Base-by-base conservation (phyloP, 345 rosid genomes). In the Rhizophora mangle region DNA sequence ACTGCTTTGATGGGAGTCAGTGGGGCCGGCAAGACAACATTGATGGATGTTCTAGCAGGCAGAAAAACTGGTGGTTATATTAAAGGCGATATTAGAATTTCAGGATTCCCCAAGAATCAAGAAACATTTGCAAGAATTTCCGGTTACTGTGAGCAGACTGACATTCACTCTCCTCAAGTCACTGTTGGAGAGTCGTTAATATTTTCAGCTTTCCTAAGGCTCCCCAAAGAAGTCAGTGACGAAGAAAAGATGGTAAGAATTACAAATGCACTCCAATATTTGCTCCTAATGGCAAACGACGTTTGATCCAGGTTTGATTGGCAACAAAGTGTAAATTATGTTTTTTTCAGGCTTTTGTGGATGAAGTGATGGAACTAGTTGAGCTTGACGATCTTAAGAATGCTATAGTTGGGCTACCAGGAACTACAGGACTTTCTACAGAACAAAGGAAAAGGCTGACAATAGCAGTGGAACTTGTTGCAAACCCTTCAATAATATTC, bases 21-120 rank as follows among this genome's bases (percentile, higher is more conserved):
- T 74, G 98, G 98, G 72, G 98, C 98, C n/a, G 98, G 98, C 72
- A 94, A 94, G 86, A 94, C 98, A 0, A 94, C 97, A 11, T 64
- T 94, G 82, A 91, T 94, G 98, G 98, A 94, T 86, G 98, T 94
- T 81, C 76, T 94, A 58, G 95, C 96, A 0, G 97, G 98, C 69
- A 80, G 97, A 68, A 94, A 94, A 72, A 91, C 96, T 0, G 90
- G 93, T 52, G 97, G 98, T 68, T 93, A 93, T 68, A 77, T 93
- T 0, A 95, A 93, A 57, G 98, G 98, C 3, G 96, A 91, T 43
- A 76, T 91, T 31, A 85, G 84, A 81, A 91, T 94, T 72, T 91
- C 96, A 0, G 97, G 98, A 51, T 94, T 76, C 70, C 85, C 86
- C 15, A 91, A 91, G 85, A 84, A 80, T 34, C 98, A 94, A 82